These are phyloP conservation scores for Fusarium nurragi DNA, from an alignment of 2,329 filamentous ascomycete species.

Conservation along the genomic window DNA sequence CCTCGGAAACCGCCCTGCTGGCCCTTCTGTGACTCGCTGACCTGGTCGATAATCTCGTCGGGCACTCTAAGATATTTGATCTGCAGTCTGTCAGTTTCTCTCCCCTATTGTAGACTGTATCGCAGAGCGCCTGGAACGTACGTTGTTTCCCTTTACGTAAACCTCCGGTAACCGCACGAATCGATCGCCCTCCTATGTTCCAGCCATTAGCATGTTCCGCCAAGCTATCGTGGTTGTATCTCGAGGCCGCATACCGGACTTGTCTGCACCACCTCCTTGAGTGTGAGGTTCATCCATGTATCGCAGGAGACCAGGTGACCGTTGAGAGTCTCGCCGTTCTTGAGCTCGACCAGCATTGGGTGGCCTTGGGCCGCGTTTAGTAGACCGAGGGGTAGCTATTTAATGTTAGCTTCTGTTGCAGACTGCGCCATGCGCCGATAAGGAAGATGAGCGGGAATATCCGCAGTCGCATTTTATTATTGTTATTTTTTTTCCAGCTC, in stretches of 20 bases:
- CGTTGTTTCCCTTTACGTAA: slow-evolving; percentile 97
- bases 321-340: slow-evolving; percentile 97
- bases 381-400: slow-evolving; percentile 77
- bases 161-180: slow-evolving; percentile 93
- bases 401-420: slow-evolving; percentile 37
- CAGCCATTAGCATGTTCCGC: slow-evolving; percentile 22
- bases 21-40: slow-evolving; percentile 89
- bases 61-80: slow-evolving; percentile 98
- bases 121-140: slow-evolving; percentile 56
- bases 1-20: slow-evolving; percentile 72
- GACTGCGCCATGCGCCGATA: slow-evolving; percentile 7
- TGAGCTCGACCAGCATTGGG: slow-evolving; percentile 96
- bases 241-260: slow-evolving; percentile 69
- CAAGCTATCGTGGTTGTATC: background rate
- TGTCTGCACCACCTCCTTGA: slow-evolving; percentile 97
- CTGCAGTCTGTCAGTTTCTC: slow-evolving; percentile 57
- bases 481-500: too few relatives aligned
- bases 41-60: slow-evolving; percentile 94
- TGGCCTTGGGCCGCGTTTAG: slow-evolving; percentile 96
- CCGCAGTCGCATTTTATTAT: background rate
- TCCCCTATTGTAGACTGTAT: background rate
- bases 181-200: slow-evolving; percentile 82
- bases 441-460: background rate
- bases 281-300: slow-evolving; percentile 99
- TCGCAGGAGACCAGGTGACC: slow-evolving; percentile 96